Evolutionary conservation across 2,329 filamentous ascomycete species (phyloP), one percentile per base, ranked within the genome.

Genomic region (Diaporthe ampelina): DNA sequence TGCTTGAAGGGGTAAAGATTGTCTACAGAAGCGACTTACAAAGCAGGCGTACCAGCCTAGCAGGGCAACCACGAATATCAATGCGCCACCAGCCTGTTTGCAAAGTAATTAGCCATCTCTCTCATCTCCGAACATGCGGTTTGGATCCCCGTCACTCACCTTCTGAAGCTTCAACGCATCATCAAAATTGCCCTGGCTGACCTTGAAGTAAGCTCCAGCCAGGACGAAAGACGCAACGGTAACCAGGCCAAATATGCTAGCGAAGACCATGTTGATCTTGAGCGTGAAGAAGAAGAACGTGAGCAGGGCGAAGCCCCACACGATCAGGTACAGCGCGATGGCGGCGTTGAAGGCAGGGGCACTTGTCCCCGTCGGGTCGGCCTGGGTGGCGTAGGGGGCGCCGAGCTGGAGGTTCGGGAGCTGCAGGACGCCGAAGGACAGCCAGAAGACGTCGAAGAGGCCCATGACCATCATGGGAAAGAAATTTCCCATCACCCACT

Each of bases 41-140:
- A 88, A 84, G 13, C 85, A 85, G 80, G 88, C 87, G 75, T 89
- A 89, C 85, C 87, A 89, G 1, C 87, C 87, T 6, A 89, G 76
- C 0, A 84, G 29, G 0, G 83, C 86, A 1, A 87, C 85, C 0
- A 88, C 79, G 73, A 89, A 89, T 32, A 85, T 77, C 11, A 85
- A 74, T 3, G 82, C 84, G 4, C 83, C 84, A 4, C 83, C 83
- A 50, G 79, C 80, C 83, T 85, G 54, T 17, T 26, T 19, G 11
- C 1, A n/a, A 50, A 21, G 3, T 0, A 13, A 10, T 67, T 6
- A 67, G 63, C 8, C 21, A 11, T 21, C 4, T 8, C 1, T 2
- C 3, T 24, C 6, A 19, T 1, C 21, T 32, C n/a, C n/a, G n/a
- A n/a, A n/a, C n/a, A n/a, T n/a, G n/a, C n/a, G n/a, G n/a, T n/a